Evolutionary conservation across 2,329 filamentous ascomycete species (phyloP), one percentile per base, ranked within the genome.

Genomic region (Lasiodiplodia citricola): DNA sequence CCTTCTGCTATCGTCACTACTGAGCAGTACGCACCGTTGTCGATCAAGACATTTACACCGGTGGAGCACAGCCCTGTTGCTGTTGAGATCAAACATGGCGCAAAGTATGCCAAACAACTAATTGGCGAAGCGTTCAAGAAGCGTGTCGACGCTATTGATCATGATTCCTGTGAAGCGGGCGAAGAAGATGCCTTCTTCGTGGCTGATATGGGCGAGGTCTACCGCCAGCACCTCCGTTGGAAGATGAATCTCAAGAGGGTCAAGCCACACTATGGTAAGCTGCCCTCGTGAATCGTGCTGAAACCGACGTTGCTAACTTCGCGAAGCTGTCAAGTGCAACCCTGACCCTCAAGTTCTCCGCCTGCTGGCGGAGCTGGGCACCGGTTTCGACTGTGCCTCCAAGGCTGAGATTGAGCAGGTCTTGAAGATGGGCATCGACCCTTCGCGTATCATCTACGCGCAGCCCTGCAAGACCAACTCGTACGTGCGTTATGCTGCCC

Each of bases 401-500:
- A 98, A 98, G 88, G 87, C 91, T 73, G 96, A 99, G 84, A 97
- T 99, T 75, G 94, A 99, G 80, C 90, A 94, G 80, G 92, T 97
- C 71, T 86, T 98, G 66, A 86, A 87, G 76, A 88, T 94, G 80
- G 94, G 94, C 74, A 87, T 97, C 73, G 90, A 92, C 77, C 92
- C 96, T 14, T 88, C 90, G 73, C 94, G 95, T 80, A 96, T 99
- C 85, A 97, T 99, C 83, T 99, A 98, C 79, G 96, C 96, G 62
- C 96, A 99, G 84, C 96, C 96, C 68, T 98, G 96, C 92, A 99
- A 99, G 90, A 99, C 96, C 76, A 97, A 96, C 84, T 97, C 95
- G 58, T 98, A 97, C 81, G 87, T 99, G 71, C 93, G 94, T 78
- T 97, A 94, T 77, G 96, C 96, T 72, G 90, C 92, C 77, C 87